Percentiles rank a stretch among this genome's conserved stretches.
Evolutionary conservation across 805 yeast species (phyloP).

Genomic region (Myxozyma sirexii): DNA sequence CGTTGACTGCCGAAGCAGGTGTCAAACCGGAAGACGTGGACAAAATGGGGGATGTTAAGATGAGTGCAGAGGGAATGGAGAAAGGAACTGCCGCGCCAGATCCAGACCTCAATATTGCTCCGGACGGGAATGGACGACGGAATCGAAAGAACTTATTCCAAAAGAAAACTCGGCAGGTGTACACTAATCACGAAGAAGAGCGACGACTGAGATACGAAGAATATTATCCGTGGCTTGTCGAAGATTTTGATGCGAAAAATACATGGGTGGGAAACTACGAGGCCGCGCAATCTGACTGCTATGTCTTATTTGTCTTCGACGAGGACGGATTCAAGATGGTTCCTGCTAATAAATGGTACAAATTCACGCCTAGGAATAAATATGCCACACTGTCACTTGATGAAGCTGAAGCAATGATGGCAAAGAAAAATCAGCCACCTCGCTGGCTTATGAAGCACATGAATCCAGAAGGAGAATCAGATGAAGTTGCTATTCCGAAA

Average conservation of each 20-base stretch:
- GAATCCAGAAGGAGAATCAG: constrained; percentile 38
- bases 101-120: constrained; percentile 20
- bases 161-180: constrained; percentile 82
- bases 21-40: constrained; percentile 23
- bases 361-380: constrained; percentile 88
- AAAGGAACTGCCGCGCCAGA: constrained; percentile 33
- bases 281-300: constrained; percentile 85
- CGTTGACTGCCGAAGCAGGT: constrained; percentile 30
- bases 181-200: constrained; percentile 77
- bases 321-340: constrained; percentile 88
- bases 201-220: constrained; percentile 90
- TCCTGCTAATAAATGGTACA: constrained; percentile 92
- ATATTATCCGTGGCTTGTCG: constrained; percentile 97
- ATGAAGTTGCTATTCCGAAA: constrained; percentile 23
- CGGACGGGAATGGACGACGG: constrained; percentile 21
- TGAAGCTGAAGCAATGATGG: constrained; percentile 92
- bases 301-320: constrained; percentile 82
- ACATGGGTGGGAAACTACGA: constrained; percentile 96
- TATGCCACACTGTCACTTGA: constrained; percentile 92
- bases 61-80: constrained; percentile 36
- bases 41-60: constrained; percentile 31
- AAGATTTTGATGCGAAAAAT: constrained; percentile 91
- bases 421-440: constrained; percentile 72
- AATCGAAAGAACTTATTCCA: constrained; percentile 54
- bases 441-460: constrained; percentile 95